Conservation (phyloP, 2,329 filamentous ascomycete species). For the Lecanicillium sp. region DNA sequence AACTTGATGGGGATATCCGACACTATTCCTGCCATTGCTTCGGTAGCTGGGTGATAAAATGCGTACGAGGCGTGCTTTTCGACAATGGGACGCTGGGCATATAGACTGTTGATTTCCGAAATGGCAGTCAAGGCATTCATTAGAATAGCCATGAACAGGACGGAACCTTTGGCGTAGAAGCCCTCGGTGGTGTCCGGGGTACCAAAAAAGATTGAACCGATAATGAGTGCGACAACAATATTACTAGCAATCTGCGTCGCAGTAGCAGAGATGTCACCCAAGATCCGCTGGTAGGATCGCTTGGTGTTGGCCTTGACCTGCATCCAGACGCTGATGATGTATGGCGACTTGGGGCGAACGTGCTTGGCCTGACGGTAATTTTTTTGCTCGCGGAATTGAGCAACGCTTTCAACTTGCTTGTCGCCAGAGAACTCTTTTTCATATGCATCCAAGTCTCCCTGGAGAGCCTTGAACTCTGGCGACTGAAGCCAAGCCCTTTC, state of each 20-base stretch:
- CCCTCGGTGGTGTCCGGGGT: slow-evolving; percentile 38
- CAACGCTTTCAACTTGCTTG: slow-evolving; percentile 26
- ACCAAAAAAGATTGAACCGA: slow-evolving; percentile 52
- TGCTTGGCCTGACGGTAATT: slow-evolving; percentile 42
- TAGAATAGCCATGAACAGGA: slow-evolving; percentile 52
- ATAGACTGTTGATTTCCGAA: slow-evolving; percentile 40
- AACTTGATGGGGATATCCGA: slow-evolving; percentile 52
- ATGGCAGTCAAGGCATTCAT: slow-evolving; percentile 51
- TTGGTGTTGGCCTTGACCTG: slow-evolving; percentile 43
- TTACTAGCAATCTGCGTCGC: slow-evolving; percentile 37
- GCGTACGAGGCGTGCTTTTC: slow-evolving; percentile 40
- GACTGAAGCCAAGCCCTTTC: slow-evolving; percentile 39
- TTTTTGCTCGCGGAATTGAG: slow-evolving; percentile 39
- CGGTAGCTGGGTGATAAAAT: slow-evolving; percentile 42
- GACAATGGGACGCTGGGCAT: slow-evolving; percentile 37
- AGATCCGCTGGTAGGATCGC: slow-evolving; percentile 43
- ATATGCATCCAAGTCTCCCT: slow-evolving; percentile 41
- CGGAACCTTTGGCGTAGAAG: slow-evolving; percentile 46
- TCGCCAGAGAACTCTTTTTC: slow-evolving; percentile 36
- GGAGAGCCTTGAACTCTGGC: slow-evolving; percentile 31
- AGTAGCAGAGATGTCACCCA: slow-evolving; percentile 41
- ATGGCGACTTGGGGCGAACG: slow-evolving; percentile 45
- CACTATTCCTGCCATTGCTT: slow-evolving; percentile 46
- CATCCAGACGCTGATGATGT: slow-evolving; percentile 46
- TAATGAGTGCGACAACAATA: slow-evolving; percentile 49